These are phyloP conservation scores for Xylariaceae sp. DNA, from an alignment of 2,329 filamentous ascomycete genomes.

Conservation along the genomic window DNA sequence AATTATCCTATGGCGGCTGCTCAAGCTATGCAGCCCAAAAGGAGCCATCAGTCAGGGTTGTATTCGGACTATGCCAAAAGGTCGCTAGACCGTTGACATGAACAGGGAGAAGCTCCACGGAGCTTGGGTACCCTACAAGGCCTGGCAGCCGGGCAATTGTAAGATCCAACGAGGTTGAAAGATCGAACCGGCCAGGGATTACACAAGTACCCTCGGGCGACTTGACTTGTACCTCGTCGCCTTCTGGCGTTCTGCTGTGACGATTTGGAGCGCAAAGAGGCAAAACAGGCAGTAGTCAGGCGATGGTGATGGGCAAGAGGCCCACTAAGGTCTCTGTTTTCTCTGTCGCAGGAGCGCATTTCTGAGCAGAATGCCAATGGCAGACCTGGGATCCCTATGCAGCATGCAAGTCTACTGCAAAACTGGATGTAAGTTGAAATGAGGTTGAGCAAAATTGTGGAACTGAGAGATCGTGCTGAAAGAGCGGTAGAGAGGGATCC, in stretches of 20 bases:
- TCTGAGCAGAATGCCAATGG: conserved; percentile 11
- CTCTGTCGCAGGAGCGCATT: conserved; percentile 14
- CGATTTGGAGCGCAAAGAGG: conserved; percentile 14
- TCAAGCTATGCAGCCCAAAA: conserved; percentile 37
- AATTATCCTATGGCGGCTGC: conserved; percentile 33
- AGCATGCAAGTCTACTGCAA: conserved; percentile 32
- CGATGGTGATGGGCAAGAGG: conserved; percentile 25
- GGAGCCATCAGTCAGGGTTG: conserved; percentile 30
- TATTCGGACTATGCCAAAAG: conserved; percentile 9
- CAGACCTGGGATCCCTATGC: conserved; percentile 28
- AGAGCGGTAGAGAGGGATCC: not conserved
- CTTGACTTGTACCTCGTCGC: conserved; percentile 18
- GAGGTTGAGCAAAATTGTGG: conserved; percentile 28
- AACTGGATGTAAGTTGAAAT: conserved; percentile 34
- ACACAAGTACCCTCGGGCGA: conserved; percentile 16
- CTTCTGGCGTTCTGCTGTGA: conserved; percentile 7
- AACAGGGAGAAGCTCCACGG: conserved; percentile 19
- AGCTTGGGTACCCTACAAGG: conserved; percentile 21
- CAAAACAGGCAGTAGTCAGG: conserved; percentile 13
- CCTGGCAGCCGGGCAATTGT: conserved; percentile 16
- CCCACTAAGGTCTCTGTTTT: conserved; percentile 20
- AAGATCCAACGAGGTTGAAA: conserved; percentile 23
- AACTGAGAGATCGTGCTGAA: conserved; percentile 15
- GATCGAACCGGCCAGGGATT: conserved; percentile 24
- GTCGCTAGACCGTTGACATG: conserved; percentile 1